Conservation (phyloP, 495 filamentous ascomycete species). For the Alectoria sarmentosa region DNA sequence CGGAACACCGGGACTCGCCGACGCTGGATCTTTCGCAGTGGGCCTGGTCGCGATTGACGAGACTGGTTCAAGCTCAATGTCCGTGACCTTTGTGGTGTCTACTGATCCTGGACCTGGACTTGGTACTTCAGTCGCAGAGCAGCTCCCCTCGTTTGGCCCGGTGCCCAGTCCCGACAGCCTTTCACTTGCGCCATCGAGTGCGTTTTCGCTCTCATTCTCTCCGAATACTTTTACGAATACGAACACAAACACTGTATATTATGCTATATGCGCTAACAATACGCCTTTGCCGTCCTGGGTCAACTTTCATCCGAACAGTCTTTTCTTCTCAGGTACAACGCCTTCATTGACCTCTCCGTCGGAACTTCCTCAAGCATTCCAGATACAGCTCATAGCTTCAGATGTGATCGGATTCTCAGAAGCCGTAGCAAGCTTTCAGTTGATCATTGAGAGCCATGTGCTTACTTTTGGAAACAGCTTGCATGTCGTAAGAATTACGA, state of each 20-base stretch:
- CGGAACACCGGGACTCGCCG: conserved; percentile 49
- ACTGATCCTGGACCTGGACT: conserved; percentile 44
- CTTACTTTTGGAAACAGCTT: conserved; percentile 52
- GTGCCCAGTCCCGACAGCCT: conserved; percentile 42
- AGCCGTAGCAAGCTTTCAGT: conserved; percentile 54
- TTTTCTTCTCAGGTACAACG: conserved; percentile 69
- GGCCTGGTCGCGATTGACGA: conserved; percentile 54
- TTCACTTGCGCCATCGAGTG: conserved; percentile 38
- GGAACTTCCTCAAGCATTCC: conserved; percentile 63
- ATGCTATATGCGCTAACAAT: conserved; percentile 68
- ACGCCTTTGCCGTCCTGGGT: conserved; percentile 86
- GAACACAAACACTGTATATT: conserved; percentile 51
- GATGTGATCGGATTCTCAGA: conserved; percentile 73
- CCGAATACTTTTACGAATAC: conserved; percentile 44
- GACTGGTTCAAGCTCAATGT: conserved; percentile 48
- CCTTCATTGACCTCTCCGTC: conserved; percentile 55
- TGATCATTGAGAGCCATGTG: conserved; percentile 63
- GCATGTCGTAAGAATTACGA: conserved; percentile 52
- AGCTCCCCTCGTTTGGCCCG: conserved; percentile 40
- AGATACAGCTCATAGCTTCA: conserved; percentile 68
- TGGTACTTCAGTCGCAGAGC: conserved; percentile 40
- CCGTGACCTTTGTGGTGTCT: conserved; percentile 57
- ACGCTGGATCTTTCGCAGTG: conserved; percentile 46
- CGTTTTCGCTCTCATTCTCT: conserved; percentile 42
- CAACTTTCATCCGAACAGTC: conserved; percentile 53